phyloP scores from a whole-genome alignment of 2,329 filamentous ascomycete genomes.

The Pleomassaria siparia region DNA sequence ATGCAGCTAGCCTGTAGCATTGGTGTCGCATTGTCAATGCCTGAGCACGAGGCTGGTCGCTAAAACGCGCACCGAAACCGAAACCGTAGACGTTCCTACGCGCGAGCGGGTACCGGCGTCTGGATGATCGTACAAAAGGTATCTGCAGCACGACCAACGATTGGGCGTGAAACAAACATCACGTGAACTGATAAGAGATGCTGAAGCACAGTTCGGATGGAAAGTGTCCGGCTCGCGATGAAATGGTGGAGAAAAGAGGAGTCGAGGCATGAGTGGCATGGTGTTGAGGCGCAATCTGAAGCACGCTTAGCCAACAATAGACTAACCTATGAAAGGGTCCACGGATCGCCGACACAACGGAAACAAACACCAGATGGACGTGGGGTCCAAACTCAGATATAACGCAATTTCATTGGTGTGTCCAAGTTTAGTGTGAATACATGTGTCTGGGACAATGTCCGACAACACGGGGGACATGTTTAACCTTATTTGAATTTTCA shows the following conservation, averaged over 20 bases:
- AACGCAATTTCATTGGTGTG: neutral
- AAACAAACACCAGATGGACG: neutral
- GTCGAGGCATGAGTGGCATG: neutral
- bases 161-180: slow-evolving; percentile 10
- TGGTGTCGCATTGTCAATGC: slow-evolving; percentile 22
- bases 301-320: neutral
- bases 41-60: neutral
- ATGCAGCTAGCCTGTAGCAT: slow-evolving; percentile 21
- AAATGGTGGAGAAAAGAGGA: slow-evolving; percentile 4
- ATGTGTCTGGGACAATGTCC: neutral
- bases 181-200: slow-evolving; percentile 3
- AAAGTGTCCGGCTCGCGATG: neutral
- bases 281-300: neutral
- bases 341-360: neutral
- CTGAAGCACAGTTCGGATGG: neutral
- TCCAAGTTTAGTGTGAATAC: neutral
- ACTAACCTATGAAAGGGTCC: neutral
- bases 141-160: slow-evolving; percentile 4
- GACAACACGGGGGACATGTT: neutral
- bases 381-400: neutral
- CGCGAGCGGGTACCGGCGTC: slow-evolving; percentile 3
- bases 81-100: slow-evolving; percentile 11
- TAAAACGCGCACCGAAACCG: slow-evolving; percentile 7
- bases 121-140: slow-evolving; percentile 2
- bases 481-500: neutral